Evolutionary conservation across 176 grass and related monocot genomes (phyloP), one percentile per base, ranked within the genome.

Genomic region (Ananas comosus): DNA sequence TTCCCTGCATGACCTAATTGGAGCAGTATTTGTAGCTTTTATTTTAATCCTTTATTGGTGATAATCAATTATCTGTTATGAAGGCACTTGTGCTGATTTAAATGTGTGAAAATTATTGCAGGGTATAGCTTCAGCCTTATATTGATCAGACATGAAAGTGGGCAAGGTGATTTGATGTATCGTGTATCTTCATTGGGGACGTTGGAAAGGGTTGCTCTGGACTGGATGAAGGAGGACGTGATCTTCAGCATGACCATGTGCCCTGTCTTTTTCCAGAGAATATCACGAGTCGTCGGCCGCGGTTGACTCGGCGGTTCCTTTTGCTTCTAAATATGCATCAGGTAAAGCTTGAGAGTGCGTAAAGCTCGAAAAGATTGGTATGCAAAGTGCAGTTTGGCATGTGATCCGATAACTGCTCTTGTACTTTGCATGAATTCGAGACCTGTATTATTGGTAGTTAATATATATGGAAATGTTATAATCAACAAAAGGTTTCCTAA

Each of bases 191-290:
- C 82, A 16, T 53, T 93, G 63, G 94, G 89, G 22, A 85, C 82
- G 27, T 67, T 93, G 71, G 86, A 86, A 48, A 84, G 75, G 18
- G 52, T 91, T 49, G 84, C 84, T 18, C 10, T 48, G 4, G 66
- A 70, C 14, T 99, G 89, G 94, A 99, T 99, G 94, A 88, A 80
- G 12, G 84, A 93, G 56, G 87, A 91, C 12, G 71, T 93, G 9
- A 61, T 61, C 18, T 88, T 99, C 49, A 65, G 69, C 63, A 77
- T 65, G 75, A 51, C 27, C 11, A 99, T 99, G 94, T 88, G 77
- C n/a, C 71, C 25, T 1, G 11, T 63, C 8, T 93, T 99, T 63
- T 93, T 99, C 2, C 14, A 88, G 29, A 67, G 72, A 51, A 68
- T 93, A 70, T 78, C 71, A 2, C 0, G 19, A 23, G 12, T 80